Percentiles rank a stretch among this genome's conserved stretches.
These are phyloP conservation scores for Daldinia childiae DNA, from an alignment of 495 filamentous ascomycete species.

Conservation along the genomic window DNA sequence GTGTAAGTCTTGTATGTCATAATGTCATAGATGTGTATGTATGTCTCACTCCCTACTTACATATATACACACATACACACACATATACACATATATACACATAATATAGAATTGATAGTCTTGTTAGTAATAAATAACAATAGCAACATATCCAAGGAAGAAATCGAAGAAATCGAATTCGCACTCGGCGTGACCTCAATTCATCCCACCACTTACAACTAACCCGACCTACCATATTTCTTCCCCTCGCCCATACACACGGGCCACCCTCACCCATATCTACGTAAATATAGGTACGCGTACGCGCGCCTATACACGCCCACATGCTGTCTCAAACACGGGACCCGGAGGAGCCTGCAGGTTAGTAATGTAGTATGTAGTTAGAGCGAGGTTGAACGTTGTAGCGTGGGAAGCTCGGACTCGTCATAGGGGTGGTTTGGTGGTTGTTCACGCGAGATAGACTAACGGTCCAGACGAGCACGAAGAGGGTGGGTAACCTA, in stretches of 20 bases:
- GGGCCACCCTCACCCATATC: too few relatives aligned
- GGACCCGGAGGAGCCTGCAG: constrained; percentile 36
- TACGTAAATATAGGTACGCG: neutral
- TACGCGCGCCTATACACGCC: constrained; percentile 18
- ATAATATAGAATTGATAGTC: neutral
- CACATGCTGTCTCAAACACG: constrained; percentile 43
- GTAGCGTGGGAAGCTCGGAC: neutral
- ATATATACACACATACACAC: neutral
- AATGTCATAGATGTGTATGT: neutral
- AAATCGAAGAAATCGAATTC: too few relatives aligned
- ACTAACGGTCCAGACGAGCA: constrained; percentile 32
- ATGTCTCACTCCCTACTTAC: constrained; percentile 2
- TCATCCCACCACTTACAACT: too few relatives aligned
- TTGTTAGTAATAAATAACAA: too few relatives aligned
- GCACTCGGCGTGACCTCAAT: too few relatives aligned
- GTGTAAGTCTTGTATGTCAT: constrained; percentile 17
- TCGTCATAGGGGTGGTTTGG: constrained; percentile 13
- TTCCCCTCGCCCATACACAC: too few relatives aligned
- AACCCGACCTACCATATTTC: too few relatives aligned
- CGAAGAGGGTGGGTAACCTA: constrained; percentile 26
- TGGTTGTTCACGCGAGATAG: constrained; percentile 42
- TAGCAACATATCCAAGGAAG: too few relatives aligned
- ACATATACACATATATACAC: too few relatives aligned
- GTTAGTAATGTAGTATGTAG: too few relatives aligned
- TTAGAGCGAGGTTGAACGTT: neutral